Base-by-base conservation (phyloP, 352 stramenopile genomes). In the Globisporangium paddicum region DNA sequence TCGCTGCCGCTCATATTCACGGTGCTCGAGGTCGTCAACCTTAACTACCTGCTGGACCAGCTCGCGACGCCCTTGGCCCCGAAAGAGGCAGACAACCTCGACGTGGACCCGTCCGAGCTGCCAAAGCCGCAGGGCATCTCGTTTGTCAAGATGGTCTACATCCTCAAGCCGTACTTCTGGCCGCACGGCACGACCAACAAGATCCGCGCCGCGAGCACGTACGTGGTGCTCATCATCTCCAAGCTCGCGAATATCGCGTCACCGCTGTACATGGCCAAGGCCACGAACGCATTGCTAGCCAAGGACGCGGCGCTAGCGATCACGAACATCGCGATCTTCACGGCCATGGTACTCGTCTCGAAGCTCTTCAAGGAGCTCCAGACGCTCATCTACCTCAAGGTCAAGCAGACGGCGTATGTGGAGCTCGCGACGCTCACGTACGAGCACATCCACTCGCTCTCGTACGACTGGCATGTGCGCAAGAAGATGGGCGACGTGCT, bases 401-500 rank as follows among this genome's bases (percentile, higher is more conserved):
- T 99, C 45, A 98, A 98, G 69, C 96, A 99, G 70, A 97, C 93
- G 21, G 97, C 96, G 10, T 99, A 98, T 82, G 96, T 99, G 64
- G 95, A 99, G 71, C 75, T 99, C 14, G 89, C 89, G 3, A 96
- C 97, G 67, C 76, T 96, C 28, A 98, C 93, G 42, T 99, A 99
- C 79, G 82, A 90, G 41, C 97, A 99, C 68, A 72, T 99, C 9
- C 96, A 98, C 66, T 86, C 73, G 30, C 79, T 99, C 7, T 98
- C 87, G 65, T 92, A 99, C 49, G 94, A 99, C 78, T 99, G 96
- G 96, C 96, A 99, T 75, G 78, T 99, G 32, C 90, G 89, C 50
- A 99, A 99, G 75, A 98, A 98, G 67, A 78, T 99, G 47, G 96
- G 97, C 26, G 96, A 98, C 68, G 95, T 99, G 32, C 78, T 99